Evolutionary conservation across 2,329 filamentous ascomycete genomes (phyloP), one percentile per base, ranked within the genome.

Genomic region (Orbilia quercus): DNA sequence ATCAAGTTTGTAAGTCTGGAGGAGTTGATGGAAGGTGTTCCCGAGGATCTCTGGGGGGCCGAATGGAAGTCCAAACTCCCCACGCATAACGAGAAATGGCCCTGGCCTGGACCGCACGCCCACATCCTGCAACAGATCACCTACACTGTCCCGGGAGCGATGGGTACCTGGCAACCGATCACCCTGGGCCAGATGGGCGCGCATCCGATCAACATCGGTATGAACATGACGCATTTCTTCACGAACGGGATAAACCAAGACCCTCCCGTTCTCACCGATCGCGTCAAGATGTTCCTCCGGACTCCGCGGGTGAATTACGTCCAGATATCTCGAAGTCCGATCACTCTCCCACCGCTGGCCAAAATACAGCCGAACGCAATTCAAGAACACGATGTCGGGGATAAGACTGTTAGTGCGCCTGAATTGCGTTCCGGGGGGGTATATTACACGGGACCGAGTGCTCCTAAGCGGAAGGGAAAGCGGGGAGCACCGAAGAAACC

Each of bases 331-430:
- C 62, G 59, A 42, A 54, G 28, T 20, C 54, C 62, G 7, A 51
- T 74, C 12, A 74, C 70, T 31, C 50, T 74, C 1, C 70, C 70
- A 7, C 67, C 67, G 5, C 53, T 72, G 9, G 25, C 59, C 9
- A 72, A 72, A 20, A 28, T 72, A 1, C 59, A 59, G 16, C 67
- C 67, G 5, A 65, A 72, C n/a, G 67, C 67, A 6, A 65, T 72
- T 23, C 67, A 72, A 22, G 67, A 72, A 38, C 59, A n/a, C n/a
- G n/a, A n/a, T n/a, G n/a, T n/a, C 59, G 14, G 53, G 34, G 1
- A 59, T 64, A 2, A 51, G 59, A 22, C 28, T 40, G 38, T 36
- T n/a, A 38, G 22, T 2, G 42, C 36, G n/a, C 50, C 34, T 5
- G 58, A 64, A 20, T 64, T 34, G 44, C 50, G 66, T 5, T 18